Conservation (phyloP, 768 basidiomycete species). For the Termitomyces sp. region DNA sequence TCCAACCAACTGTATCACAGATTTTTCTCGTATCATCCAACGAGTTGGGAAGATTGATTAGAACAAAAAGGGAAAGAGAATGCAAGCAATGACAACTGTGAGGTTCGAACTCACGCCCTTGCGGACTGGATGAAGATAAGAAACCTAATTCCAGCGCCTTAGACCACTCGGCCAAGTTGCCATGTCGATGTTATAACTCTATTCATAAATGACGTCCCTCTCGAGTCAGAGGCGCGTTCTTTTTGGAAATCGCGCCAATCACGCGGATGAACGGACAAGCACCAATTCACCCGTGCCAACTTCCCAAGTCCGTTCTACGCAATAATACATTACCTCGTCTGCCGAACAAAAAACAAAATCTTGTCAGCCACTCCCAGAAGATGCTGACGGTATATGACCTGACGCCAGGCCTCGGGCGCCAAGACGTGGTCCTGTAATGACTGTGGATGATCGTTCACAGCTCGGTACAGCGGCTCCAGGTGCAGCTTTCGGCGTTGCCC, state of each 20-base stretch:
- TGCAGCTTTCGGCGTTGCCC: not conserved
- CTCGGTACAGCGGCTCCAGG: slow-evolving; percentile 1
- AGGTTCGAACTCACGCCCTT: slow-evolving; percentile 10
- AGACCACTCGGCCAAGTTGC: slow-evolving; percentile 59
- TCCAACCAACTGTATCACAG: no score
- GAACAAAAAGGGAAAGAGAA: no score
- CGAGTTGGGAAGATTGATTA: no score
- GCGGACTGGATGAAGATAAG: slow-evolving; percentile 3
- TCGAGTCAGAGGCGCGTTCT: no score
- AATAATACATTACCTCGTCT: not conserved
- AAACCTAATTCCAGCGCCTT: slow-evolving; percentile 53
- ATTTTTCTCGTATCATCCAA: no score
- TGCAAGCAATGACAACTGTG: not conserved
- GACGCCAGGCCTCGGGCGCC: slow-evolving; percentile 4
- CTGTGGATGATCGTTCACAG: not conserved
- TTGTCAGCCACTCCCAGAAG: not conserved
- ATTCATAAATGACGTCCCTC: no score
- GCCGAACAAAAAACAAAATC: slow-evolving; percentile 2
- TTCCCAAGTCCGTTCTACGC: not conserved
- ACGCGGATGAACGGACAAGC: no score
- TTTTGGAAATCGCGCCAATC: no score
- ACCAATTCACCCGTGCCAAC: not conserved
- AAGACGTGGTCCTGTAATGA: slow-evolving; percentile 4
- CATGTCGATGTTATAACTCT: slow-evolving; percentile 2
- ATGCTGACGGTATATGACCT: not conserved